These are phyloP conservation scores for Salix exigua DNA, from an alignment of 345 rosid species.

Conservation along the genomic window DNA sequence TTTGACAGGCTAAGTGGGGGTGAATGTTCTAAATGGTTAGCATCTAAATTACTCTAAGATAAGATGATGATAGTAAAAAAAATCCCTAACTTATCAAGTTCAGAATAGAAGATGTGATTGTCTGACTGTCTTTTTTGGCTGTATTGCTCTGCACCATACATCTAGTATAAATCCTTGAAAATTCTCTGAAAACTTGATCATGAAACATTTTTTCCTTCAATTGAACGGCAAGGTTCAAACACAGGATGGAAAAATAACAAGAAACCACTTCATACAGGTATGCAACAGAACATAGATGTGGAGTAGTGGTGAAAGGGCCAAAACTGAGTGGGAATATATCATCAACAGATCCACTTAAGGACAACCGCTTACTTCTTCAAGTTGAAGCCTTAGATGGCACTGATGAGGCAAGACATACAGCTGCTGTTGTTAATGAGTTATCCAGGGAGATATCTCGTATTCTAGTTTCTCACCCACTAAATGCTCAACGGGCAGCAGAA, in stretches of 20 bases:
- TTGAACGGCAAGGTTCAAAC: background rate
- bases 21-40: background rate
- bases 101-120: background rate
- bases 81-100: background rate
- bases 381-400: constrained; percentile 75
- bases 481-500: constrained; percentile 63
- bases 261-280: constrained; percentile 44
- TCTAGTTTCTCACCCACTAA: constrained; percentile 67
- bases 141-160: background rate
- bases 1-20: background rate
- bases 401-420: constrained; percentile 84
- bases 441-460: constrained; percentile 74
- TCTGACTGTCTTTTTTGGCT: background rate
- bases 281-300: constrained; percentile 96
- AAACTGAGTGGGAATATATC: constrained; percentile 88
- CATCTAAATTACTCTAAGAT: background rate
- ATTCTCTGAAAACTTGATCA: background rate
- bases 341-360: constrained; percentile 94
- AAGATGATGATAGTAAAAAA: background rate
- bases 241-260: background rate
- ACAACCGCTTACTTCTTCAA: constrained; percentile 72
- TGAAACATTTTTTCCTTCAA: background rate
- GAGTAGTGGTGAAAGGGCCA: constrained; percentile 95
- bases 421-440: constrained; percentile 75
- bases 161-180: background rate